Evolutionary conservation across 148 eudicot genomes (phyloP).

Genomic region (Chenopodium berlandieri): DNA sequence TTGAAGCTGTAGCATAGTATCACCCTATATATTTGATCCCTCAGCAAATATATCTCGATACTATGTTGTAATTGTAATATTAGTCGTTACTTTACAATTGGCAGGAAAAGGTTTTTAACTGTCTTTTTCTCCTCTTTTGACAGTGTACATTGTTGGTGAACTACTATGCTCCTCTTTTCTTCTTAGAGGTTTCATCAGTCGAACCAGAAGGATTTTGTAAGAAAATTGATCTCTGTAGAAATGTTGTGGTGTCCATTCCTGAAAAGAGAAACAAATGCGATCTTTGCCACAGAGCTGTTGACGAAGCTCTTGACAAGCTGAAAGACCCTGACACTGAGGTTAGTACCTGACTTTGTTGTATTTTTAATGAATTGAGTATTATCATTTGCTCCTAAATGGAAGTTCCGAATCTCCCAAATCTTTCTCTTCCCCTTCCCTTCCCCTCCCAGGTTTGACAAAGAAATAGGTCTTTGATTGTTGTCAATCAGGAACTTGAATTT

Average conservation of each 20-base stretch:
- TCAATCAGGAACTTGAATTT: neutral
- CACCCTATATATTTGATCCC: neutral
- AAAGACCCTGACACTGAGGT: conserved; percentile 94
- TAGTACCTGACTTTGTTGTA: conserved; percentile 11
- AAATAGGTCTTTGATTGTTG: neutral
- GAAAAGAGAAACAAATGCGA: conserved; percentile 48
- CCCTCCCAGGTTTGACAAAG: neutral
- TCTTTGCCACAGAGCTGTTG: conserved; percentile 53
- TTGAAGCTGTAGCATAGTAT: neutral
- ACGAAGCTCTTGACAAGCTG: conserved; percentile 59
- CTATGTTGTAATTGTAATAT: neutral
- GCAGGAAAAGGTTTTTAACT: neutral
- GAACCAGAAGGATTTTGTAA: conserved; percentile 66
- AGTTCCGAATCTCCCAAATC: too few species aligned
- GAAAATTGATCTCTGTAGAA: conserved; percentile 55
- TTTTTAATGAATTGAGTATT: neutral
- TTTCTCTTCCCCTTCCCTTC: neutral
- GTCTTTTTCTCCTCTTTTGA: conserved; percentile 12
- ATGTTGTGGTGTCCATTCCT: conserved; percentile 23
- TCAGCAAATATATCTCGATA: neutral
- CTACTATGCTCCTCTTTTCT: conserved; percentile 72
- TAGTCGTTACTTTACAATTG: neutral
- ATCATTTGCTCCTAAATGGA: neutral
- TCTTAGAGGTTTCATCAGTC: conserved; percentile 54
- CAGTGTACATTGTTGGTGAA: conserved; percentile 83